Evolutionary conservation across 768 basidiomycete genomes (phyloP).

Genomic region (Gloeophyllum trabeum): DNA sequence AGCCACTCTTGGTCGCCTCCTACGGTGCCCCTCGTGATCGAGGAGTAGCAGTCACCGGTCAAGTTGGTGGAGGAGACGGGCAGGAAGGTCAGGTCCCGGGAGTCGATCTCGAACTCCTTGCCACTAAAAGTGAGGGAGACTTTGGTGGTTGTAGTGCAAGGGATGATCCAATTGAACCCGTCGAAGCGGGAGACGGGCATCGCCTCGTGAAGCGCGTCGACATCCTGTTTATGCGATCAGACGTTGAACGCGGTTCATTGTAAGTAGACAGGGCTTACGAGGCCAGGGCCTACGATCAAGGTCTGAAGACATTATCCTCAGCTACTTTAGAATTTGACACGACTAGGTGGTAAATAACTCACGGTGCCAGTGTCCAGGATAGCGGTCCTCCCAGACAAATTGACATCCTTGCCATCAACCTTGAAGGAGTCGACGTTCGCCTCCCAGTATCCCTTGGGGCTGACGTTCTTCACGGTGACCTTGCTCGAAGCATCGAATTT

Average conservation of each 20-base stretch:
- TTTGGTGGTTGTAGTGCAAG: not conserved
- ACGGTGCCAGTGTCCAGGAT: conserved; percentile 26
- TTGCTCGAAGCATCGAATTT: conserved; percentile 58
- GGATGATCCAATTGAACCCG: not conserved
- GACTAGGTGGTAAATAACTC: conserved; percentile 10
- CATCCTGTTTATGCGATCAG: not conserved
- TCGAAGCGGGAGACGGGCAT: not conserved
- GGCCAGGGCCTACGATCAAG: not conserved
- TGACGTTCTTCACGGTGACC: conserved; percentile 52
- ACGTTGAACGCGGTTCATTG: not conserved
- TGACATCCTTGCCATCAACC: conserved; percentile 41
- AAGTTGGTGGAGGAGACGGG: conserved; percentile 14
- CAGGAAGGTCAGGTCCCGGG: conserved; percentile 13
- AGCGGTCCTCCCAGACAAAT: conserved; percentile 51
- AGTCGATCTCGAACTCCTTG: conserved; percentile 15
- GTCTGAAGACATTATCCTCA: not conserved
- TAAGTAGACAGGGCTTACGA: not conserved
- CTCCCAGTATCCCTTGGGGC: conserved; percentile 72
- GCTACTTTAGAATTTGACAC: conserved; percentile 16
- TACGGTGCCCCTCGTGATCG: conserved; percentile 16
- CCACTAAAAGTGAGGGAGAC: not conserved
- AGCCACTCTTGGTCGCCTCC: conserved; percentile 19
- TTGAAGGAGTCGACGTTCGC: conserved; percentile 44
- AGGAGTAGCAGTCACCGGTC: conserved; percentile 17
- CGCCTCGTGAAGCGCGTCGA: not conserved